Conservation (phyloP, 2,329 filamentous ascomycete genomes). For the Alternaria metachromatica region DNA sequence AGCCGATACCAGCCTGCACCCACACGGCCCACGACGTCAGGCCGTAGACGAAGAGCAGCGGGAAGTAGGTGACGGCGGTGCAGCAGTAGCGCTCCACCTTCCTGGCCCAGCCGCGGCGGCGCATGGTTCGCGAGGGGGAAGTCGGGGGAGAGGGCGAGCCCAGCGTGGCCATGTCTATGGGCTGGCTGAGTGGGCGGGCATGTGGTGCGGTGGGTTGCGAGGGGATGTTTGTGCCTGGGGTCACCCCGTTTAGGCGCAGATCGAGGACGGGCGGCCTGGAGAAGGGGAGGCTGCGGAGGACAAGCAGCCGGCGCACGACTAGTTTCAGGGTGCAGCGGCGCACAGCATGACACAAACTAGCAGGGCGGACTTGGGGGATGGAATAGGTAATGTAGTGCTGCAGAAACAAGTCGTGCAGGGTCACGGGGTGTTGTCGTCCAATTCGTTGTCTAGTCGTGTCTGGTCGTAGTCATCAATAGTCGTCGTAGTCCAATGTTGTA, state of each 20-base stretch:
- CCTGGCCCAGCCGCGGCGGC: conserved; percentile 63
- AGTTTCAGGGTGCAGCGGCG: conserved; percentile 35
- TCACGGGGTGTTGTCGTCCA: not conserved
- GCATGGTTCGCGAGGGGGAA: conserved; percentile 48
- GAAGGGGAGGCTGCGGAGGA: conserved; percentile 14
- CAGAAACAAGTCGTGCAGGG: not conserved
- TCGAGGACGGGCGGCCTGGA: conserved; percentile 6
- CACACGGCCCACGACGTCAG: conserved; percentile 94
- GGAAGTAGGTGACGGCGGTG: conserved; percentile 77
- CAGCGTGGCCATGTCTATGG: conserved; percentile 47
- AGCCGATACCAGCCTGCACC: conserved; percentile 78
- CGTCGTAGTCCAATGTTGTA: not conserved
- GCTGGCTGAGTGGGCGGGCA: conserved; percentile 29
- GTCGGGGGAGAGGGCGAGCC: conserved; percentile 48
- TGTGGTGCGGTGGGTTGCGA: conserved; percentile 27
- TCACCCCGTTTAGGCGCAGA: conserved; percentile 12
- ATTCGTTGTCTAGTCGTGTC: not conserved
- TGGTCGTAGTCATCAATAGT: not conserved
- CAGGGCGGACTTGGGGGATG: not conserved
- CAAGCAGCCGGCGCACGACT: conserved; percentile 22
- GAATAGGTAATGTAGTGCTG: not conserved
- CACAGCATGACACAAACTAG: conserved; percentile 22
- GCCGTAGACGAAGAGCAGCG: conserved; percentile 86
- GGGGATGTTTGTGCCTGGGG: conserved; percentile 7
- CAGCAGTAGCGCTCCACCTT: conserved; percentile 86